Conservation (phyloP, 2,329 filamentous ascomycete species). For the Zymoseptoria crescenta region DNA sequence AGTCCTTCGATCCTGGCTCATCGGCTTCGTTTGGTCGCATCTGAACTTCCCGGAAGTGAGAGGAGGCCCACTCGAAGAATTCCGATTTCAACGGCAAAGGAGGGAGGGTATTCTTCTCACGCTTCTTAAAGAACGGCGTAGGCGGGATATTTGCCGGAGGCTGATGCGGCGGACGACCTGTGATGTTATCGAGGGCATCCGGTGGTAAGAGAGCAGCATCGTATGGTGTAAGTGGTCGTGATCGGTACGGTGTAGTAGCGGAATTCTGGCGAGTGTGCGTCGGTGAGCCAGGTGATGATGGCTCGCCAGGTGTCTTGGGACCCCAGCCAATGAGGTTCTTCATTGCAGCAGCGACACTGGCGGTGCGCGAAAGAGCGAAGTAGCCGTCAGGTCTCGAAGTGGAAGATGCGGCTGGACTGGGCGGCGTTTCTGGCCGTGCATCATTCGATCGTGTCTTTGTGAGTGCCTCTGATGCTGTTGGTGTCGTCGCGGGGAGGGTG, state of each 20-base stretch:
- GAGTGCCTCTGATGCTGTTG: constrained; percentile 15
- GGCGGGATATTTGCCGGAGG: constrained; percentile 68
- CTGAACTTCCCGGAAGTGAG: constrained; percentile 94
- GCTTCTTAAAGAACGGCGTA: constrained; percentile 65
- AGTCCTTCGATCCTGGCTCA: constrained; percentile 91
- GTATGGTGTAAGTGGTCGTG: constrained; percentile 34
- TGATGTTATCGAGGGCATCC: constrained; percentile 58
- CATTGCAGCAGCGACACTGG: constrained; percentile 56
- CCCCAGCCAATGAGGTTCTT: constrained; percentile 49
- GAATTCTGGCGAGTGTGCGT: constrained; percentile 21
- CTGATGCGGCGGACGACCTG: constrained; percentile 46
- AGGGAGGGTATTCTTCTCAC: constrained; percentile 52
- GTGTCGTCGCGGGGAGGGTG: constrained; percentile 1
- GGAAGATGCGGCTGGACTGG: constrained; percentile 38
- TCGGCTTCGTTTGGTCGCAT: constrained; percentile 96
- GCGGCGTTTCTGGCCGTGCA: constrained; percentile 38
- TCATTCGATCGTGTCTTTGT: constrained; percentile 37
- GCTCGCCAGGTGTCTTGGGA: constrained; percentile 19
- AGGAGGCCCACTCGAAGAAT: constrained; percentile 92
- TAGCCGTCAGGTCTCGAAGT: constrained; percentile 51
- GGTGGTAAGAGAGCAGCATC: constrained; percentile 47
- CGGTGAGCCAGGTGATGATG: constrained; percentile 20
- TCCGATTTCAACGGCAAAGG: constrained; percentile 69
- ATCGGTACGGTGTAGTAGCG: constrained; percentile 29
- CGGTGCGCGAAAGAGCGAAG: constrained; percentile 54